Percentiles rank a stretch among this genome's conserved stretches.
phyloP scores from a whole-genome alignment of 768 basidiomycete species.

The Sporobolomyces phaffii region DNA sequence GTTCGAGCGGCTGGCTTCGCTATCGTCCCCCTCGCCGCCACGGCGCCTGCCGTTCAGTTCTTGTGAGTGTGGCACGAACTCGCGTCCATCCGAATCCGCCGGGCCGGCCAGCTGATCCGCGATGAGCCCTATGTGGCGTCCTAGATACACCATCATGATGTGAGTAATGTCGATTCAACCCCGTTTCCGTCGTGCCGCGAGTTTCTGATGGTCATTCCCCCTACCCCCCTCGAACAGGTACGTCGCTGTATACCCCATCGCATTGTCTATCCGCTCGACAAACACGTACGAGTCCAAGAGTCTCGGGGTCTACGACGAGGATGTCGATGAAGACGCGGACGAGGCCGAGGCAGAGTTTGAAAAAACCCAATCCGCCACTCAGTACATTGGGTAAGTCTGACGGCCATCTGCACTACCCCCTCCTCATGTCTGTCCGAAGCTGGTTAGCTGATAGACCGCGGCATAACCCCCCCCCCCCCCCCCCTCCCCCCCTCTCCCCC shows the following conservation, averaged over 20 bases:
- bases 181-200: no score
- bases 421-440: no score
- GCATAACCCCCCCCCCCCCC: no score
- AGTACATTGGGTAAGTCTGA: constrained; percentile 42
- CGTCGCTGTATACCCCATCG: constrained; percentile 48
- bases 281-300: constrained; percentile 83
- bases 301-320: constrained; percentile 35
- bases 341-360: constrained; percentile 34
- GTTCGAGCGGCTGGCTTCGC: constrained; percentile 85
- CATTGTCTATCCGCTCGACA: constrained; percentile 64
- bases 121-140: not conserved
- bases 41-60: constrained; percentile 77
- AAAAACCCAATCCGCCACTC: constrained; percentile 36
- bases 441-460: no score
- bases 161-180: no score
- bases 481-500: no score
- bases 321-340: constrained; percentile 33
- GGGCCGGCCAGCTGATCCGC: not conserved
- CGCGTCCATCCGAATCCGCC: no score
- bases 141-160: constrained; percentile 1
- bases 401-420: no score
- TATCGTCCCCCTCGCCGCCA: constrained; percentile 60
- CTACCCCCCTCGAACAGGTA: no score
- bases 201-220: no score
- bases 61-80: no score